phyloP scores from a whole-genome alignment of 2,329 filamentous ascomycete species.

The Leptographium lundbergii region DNA sequence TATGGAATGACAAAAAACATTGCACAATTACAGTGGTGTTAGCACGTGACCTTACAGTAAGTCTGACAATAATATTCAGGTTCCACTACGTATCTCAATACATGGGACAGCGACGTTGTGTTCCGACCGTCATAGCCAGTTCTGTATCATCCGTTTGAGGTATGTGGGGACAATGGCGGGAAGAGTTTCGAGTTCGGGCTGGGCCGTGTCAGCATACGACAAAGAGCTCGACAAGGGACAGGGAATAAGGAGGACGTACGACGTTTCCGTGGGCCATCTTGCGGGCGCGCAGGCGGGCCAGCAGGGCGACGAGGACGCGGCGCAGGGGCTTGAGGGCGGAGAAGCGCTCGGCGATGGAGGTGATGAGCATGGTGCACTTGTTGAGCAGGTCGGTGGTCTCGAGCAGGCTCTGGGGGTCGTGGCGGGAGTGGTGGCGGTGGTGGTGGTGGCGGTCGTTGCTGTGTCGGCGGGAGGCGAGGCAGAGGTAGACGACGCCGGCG shows the following conservation, averaged over 20 bases:
- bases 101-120: too few relatives aligned
- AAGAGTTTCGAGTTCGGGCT: not conserved
- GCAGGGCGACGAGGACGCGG: not conserved
- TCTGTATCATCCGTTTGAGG: not conserved
- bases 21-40: not conserved
- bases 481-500: slow-evolving; percentile 4
- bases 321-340: slow-evolving; percentile 2
- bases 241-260: not conserved
- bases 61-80: too few relatives aligned
- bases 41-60: too few relatives aligned
- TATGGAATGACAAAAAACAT: not conserved
- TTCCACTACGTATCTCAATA: too few relatives aligned
- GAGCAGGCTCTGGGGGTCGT: not conserved
- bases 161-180: slow-evolving; percentile 1
- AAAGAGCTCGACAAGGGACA: not conserved
- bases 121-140: not conserved
- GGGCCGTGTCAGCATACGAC: not conserved
- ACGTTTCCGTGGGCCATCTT: not conserved
- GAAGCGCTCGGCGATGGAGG: slow-evolving; percentile 4
- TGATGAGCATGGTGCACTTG: slow-evolving; percentile 5
- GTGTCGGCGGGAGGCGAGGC: not conserved
- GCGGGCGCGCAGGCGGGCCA: not conserved
- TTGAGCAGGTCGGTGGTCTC: slow-evolving; percentile 2
- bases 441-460: not conserved
- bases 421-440: not conserved